Percentiles rank a stretch among this genome's conserved stretches.
Conservation (phyloP, 116 monocot species). For the Dioscorea cayenensis region DNA sequence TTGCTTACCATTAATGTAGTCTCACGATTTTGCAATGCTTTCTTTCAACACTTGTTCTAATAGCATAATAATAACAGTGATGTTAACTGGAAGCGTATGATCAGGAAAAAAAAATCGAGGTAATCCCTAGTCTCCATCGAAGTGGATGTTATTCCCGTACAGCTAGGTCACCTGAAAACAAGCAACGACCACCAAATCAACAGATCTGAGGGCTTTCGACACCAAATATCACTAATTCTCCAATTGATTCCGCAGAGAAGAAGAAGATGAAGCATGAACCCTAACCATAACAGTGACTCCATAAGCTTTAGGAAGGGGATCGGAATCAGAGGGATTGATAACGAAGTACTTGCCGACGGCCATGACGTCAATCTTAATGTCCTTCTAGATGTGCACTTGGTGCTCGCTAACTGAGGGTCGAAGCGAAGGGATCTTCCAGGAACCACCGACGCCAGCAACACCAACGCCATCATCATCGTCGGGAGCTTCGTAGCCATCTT, state of each 20-base stretch:
- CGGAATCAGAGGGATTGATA: conserved; percentile 48
- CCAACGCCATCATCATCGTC: neutral
- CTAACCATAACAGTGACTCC: conserved; percentile 53
- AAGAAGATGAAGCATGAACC: conserved; percentile 23
- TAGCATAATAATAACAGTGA: conserved; percentile 16
- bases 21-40: too few relatives aligned
- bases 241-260: neutral
- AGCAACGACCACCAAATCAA: neutral
- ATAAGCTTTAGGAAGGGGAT: conserved; percentile 70
- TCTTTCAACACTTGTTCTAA: too few relatives aligned
- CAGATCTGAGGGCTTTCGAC: neutral
- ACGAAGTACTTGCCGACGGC: conserved; percentile 87
- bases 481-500: neutral
- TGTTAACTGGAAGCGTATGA: conserved; percentile 52
- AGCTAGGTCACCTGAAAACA: conserved; percentile 76
- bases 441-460: neutral
- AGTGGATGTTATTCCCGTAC: conserved; percentile 67
- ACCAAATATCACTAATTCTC: neutral
- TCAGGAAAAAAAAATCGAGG: conserved; percentile 82
- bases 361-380: conserved; percentile 85
- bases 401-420: conserved; percentile 75
- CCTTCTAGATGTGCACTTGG: conserved; percentile 95
- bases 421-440: conserved; percentile 54
- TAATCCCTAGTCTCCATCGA: conserved; percentile 73
- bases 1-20: too few relatives aligned